Evolutionary conservation across 2,329 filamentous ascomycete species (phyloP).

Genomic region (Cordyceps cateniannulata): DNA sequence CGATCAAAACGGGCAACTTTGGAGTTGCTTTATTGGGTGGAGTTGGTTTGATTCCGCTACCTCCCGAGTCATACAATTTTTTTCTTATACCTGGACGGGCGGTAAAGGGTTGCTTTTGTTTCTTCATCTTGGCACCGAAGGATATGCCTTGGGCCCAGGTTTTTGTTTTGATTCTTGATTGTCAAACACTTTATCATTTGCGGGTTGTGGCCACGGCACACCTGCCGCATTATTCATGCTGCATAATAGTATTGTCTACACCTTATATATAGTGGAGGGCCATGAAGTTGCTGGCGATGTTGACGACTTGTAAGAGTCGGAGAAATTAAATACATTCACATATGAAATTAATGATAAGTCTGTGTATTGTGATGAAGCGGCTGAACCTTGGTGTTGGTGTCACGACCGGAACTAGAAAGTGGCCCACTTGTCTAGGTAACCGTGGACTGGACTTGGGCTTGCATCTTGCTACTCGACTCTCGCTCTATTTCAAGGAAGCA

Average conservation of each 20-base stretch:
- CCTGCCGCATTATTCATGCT: constrained; percentile 5
- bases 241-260: constrained; percentile 13
- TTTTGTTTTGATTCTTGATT: neutral
- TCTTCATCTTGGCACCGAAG: neutral
- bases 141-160: neutral
- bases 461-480: neutral
- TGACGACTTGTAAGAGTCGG: neutral
- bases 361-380: neutral
- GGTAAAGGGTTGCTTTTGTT: constrained; percentile 1
- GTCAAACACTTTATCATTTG: constrained; percentile 3
- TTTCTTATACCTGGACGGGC: neutral
- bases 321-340: neutral
- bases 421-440: neutral
- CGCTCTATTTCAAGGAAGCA: neutral
- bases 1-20: neutral
- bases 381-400: neutral
- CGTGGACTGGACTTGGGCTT: too few relatives aligned
- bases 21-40: constrained; percentile 4
- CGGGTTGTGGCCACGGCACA: neutral
- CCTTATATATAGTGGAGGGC: constrained; percentile 2
- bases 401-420: neutral
- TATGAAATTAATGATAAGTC: neutral
- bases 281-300: neutral
- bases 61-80: neutral
- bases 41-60: neutral